Evolutionary conservation across 768 basidiomycete species (phyloP).

Genomic region (Lanmaoa pseudosensibilis): DNA sequence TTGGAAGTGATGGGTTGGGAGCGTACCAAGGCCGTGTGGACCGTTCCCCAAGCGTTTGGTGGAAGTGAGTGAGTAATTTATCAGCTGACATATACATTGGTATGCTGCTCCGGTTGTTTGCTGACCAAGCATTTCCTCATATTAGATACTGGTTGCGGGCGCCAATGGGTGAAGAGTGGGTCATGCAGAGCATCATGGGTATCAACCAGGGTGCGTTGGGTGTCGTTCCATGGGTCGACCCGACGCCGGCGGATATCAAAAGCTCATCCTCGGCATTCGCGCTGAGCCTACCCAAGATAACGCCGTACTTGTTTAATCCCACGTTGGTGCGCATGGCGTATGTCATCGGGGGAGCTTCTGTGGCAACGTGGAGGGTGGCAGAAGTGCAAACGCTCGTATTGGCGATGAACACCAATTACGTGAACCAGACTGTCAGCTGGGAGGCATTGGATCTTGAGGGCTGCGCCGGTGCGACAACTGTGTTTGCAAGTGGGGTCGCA

Average conservation of each 20-base stretch:
- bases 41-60: slow-evolving; percentile 79
- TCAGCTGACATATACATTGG: neutral
- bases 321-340: slow-evolving; percentile 40
- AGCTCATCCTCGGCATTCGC: slow-evolving; percentile 50
- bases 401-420: slow-evolving; percentile 51
- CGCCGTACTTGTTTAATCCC: slow-evolving; percentile 47
- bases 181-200: slow-evolving; percentile 61
- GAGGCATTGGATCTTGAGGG: slow-evolving; percentile 26
- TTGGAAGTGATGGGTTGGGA: slow-evolving; percentile 67
- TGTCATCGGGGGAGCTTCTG: slow-evolving; percentile 43
- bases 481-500: slow-evolving; percentile 20
- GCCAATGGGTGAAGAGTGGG: slow-evolving; percentile 70
- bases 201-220: slow-evolving; percentile 72
- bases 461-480: neutral
- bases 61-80: slow-evolving; percentile 31
- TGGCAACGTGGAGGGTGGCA: slow-evolving; percentile 53
- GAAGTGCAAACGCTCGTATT: slow-evolving; percentile 45
- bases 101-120: neutral
- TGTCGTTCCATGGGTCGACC: slow-evolving; percentile 51
- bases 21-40: slow-evolving; percentile 69
- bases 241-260: slow-evolving; percentile 54
- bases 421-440: slow-evolving; percentile 35
- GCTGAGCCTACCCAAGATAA: slow-evolving; percentile 43
- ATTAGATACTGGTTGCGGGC: slow-evolving; percentile 57
- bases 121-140: neutral